Evolutionary conservation across 345 rosid genomes (phyloP), one percentile per base, ranked within the genome.

Genomic region (Dipteronia sinensis): DNA sequence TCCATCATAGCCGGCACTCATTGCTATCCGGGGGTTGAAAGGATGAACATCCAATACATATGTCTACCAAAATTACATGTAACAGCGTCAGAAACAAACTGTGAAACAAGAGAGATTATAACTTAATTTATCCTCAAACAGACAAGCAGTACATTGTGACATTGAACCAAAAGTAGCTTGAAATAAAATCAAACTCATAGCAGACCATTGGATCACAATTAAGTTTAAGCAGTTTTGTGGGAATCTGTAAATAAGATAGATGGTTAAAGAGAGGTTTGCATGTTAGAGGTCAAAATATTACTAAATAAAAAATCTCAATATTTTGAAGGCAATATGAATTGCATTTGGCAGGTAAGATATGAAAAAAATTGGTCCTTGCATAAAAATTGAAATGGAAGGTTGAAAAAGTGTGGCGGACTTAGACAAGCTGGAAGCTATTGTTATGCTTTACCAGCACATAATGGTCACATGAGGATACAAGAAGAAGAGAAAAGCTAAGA

Each of bases 1-100:
- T 74, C 98, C 99, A 80, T 97, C 99, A 84, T 97, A 97, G 80
- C 99, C 99, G 77, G 98, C 98, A 84, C 98, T 97, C 99, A 97
- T 97, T 69, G 99, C 99, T 66, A 97, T 90, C 82, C 98, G 90
- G 11, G 98, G 98, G 82, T 97, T 94, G 87, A 94, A 93, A 83
- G 99, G 99, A 81, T 97, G 98, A 79, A 94, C 98, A 78, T 97
- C 99, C 82, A 97, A 87, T 82, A 97, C 98, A 87, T 94, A 96
- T 23, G 99, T 97, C 99, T 97, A 84, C 65, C 80, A 80, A 44
- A 27, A 83, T 78, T 42, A 82, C 77, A 75, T 63, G 69, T 23
- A 64, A 13, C 65, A 68, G 67, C 22, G 65, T 83, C 59, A 74
- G 69, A 71, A 65, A 59, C 16, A 63, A 77, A 58, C 7, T 59